Evolutionary conservation across 805 yeast genomes (phyloP).

Genomic region (Ogataea glucozyma): DNA sequence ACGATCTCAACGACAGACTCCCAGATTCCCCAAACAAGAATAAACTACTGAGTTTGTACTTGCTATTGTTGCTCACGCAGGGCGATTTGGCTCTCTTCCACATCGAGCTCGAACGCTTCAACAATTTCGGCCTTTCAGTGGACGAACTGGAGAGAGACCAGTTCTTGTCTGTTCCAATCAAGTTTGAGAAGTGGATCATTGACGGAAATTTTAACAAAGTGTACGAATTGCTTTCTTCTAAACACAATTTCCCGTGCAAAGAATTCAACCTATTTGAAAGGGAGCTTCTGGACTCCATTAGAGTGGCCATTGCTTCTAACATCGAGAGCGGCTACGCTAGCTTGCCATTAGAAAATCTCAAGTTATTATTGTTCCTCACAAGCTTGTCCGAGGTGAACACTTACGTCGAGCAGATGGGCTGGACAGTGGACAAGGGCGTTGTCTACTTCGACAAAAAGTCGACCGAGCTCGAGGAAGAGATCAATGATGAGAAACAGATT

Average conservation of each 20-base stretch:
- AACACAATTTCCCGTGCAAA: slow-evolving; percentile 61
- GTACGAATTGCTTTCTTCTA: slow-evolving; percentile 59
- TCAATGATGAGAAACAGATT: slow-evolving; percentile 45
- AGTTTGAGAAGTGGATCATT: slow-evolving; percentile 89
- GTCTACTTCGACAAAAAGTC: slow-evolving; percentile 43
- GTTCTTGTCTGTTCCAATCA: slow-evolving; percentile 79
- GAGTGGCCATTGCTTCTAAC: slow-evolving; percentile 83
- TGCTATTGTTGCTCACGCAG: slow-evolving; percentile 74
- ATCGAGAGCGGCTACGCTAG: slow-evolving; percentile 75
- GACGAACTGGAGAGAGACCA: slow-evolving; percentile 64
- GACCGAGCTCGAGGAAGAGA: slow-evolving; percentile 32
- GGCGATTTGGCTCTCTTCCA: slow-evolving; percentile 89
- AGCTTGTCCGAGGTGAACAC: slow-evolving; percentile 51
- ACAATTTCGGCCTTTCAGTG: slow-evolving; percentile 42
- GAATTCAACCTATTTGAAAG: slow-evolving; percentile 81
- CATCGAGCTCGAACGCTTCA: slow-evolving; percentile 78
- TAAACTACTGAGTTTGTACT: slow-evolving; percentile 73
- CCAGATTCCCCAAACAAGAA: slow-evolving; percentile 58
- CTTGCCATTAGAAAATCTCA: slow-evolving; percentile 80
- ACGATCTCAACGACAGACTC: slow-evolving; percentile 40
- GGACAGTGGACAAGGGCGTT: slow-evolving; percentile 56
- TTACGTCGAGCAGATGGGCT: slow-evolving; percentile 56
- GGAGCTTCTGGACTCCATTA: slow-evolving; percentile 73
- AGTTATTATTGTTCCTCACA: slow-evolving; percentile 70
- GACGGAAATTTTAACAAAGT: slow-evolving; percentile 96